These are phyloP conservation scores for Candida dubliniensis DNA, from an alignment of 1,139 yeast species.

Conservation along the genomic window DNA sequence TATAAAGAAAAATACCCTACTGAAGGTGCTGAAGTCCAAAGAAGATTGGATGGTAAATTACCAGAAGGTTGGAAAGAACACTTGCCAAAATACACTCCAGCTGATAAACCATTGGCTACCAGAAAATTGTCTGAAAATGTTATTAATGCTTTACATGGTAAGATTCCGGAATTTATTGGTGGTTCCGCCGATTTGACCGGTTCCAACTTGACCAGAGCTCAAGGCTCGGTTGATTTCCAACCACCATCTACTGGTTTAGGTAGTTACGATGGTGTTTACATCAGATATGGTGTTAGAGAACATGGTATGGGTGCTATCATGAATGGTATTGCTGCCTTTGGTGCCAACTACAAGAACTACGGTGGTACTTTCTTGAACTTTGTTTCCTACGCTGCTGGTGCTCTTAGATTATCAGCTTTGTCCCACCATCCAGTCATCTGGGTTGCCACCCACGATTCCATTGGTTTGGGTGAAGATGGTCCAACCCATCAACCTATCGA, in stretches of 20 bases:
- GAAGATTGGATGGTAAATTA: conserved; percentile 79
- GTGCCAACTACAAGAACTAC: conserved; percentile 88
- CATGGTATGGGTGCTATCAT: conserved; percentile 99
- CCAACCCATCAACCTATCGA: conserved; percentile 99
- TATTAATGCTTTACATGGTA: conserved; percentile 61
- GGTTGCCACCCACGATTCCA: conserved; percentile 99
- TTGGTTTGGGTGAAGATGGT: conserved; percentile 99
- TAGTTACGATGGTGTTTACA: conserved; percentile 87
- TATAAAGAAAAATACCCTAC: conserved; percentile 76
- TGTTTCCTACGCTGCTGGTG: conserved; percentile 97
- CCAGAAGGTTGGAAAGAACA: conserved; percentile 81
- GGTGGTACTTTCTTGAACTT: conserved; percentile 99
- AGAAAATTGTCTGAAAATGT: conserved; percentile 93
- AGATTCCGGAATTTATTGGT: conserved; percentile 88
- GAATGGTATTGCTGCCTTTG: conserved; percentile 97
- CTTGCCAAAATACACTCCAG: conserved; percentile 78
- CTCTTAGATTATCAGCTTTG: conserved; percentile 90
- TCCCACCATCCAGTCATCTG: conserved; percentile 93
- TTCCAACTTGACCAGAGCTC: conserved; percentile 92
- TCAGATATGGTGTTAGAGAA: conserved; percentile 99
- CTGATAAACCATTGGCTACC: conserved; percentile 85
- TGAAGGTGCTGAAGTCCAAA: conserved; percentile 73
- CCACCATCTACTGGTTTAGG: conserved; percentile 82
- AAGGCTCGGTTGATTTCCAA: conserved; percentile 89
- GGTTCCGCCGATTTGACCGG: conserved; percentile 99